These are phyloP conservation scores for Claviceps humidiphila DNA, from an alignment of 2,329 filamentous ascomycete species.

Conservation along the genomic window DNA sequence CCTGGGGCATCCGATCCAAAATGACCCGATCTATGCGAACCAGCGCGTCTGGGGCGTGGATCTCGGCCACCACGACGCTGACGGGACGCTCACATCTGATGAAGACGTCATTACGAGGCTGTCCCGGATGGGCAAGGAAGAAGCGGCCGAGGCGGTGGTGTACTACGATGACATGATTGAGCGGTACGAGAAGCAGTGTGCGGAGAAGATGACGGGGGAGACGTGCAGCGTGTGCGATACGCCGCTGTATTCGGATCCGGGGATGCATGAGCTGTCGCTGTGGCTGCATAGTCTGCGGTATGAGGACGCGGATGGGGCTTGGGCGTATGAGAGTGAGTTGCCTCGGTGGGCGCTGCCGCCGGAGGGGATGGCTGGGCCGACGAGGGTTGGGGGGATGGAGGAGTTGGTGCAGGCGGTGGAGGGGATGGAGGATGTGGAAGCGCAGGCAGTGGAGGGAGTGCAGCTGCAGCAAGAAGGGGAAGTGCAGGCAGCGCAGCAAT, in stretches of 20 bases:
- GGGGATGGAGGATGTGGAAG: neutral
- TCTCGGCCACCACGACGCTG: constrained; percentile 54
- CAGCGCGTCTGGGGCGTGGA: constrained; percentile 76
- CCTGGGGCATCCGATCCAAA: constrained; percentile 86
- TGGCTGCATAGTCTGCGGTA: constrained; percentile 91
- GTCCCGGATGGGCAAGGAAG: constrained; percentile 83
- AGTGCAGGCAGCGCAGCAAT: neutral
- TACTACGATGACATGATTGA: constrained; percentile 93
- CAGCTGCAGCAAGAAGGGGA: too few species aligned
- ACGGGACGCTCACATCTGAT: constrained; percentile 60
- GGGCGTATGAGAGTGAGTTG: constrained; percentile 76
- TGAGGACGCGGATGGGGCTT: constrained; percentile 66
- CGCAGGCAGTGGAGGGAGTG: neutral
- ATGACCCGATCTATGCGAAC: constrained; percentile 97
- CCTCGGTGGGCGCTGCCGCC: constrained; percentile 83
- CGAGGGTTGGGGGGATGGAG: constrained; percentile 48
- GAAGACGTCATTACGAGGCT: constrained; percentile 81
- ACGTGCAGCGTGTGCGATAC: constrained; percentile 72
- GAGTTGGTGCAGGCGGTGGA: constrained; percentile 41
- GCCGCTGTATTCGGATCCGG: constrained; percentile 85
- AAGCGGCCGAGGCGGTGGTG: constrained; percentile 77
- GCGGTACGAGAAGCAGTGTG: constrained; percentile 77
- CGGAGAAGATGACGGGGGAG: constrained; percentile 84
- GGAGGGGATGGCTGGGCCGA: constrained; percentile 56
- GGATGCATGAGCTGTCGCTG: constrained; percentile 76